Percentiles rank a stretch among this genome's conserved stretches.
Conservation (phyloP, 1,284 basidiomycete genomes). For the Wallemia mellicola region DNA sequence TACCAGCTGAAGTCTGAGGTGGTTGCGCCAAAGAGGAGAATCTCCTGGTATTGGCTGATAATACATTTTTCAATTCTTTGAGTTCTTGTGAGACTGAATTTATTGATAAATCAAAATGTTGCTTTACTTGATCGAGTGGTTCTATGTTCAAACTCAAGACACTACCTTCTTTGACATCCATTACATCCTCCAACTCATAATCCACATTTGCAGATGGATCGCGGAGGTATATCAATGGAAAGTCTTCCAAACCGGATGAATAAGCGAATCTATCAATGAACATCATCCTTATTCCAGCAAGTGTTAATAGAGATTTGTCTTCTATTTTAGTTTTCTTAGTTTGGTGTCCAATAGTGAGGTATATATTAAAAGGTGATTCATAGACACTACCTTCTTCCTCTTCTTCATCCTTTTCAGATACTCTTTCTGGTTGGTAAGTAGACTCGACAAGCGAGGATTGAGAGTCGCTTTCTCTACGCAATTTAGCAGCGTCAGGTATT, state of each 20-base stretch:
- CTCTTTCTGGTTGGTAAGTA: not conserved
- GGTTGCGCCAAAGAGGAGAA: slow-evolving; percentile 2
- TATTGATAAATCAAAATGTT: slow-evolving; percentile 80
- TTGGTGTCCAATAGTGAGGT: slow-evolving; percentile 67
- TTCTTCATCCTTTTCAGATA: slow-evolving; percentile 5
- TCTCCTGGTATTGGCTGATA: not conserved
- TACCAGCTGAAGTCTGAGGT: slow-evolving; percentile 3
- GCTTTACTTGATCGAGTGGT: slow-evolving; percentile 91
- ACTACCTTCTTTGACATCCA: slow-evolving; percentile 68
- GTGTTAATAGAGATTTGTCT: slow-evolving; percentile 25
- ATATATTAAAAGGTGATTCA: slow-evolving; percentile 24
- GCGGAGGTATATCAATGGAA: slow-evolving; percentile 81
- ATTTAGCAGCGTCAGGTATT: not conserved
- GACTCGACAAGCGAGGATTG: not conserved
- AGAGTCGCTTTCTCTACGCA: not conserved
- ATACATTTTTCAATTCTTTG: slow-evolving; percentile 47
- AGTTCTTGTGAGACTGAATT: slow-evolving; percentile 60
- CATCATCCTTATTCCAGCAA: slow-evolving; percentile 43
- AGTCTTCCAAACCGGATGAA: slow-evolving; percentile 57
- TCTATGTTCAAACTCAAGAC: slow-evolving; percentile 80
- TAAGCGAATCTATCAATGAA: slow-evolving; percentile 92
- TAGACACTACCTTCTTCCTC: not conserved
- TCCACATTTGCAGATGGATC: slow-evolving; percentile 70
- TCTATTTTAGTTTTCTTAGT: slow-evolving; percentile 64
- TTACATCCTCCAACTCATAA: slow-evolving; percentile 82